Evolutionary conservation across 2,329 filamentous ascomycete genomes (phyloP).

Genomic region (Cladophialophora exuberans): DNA sequence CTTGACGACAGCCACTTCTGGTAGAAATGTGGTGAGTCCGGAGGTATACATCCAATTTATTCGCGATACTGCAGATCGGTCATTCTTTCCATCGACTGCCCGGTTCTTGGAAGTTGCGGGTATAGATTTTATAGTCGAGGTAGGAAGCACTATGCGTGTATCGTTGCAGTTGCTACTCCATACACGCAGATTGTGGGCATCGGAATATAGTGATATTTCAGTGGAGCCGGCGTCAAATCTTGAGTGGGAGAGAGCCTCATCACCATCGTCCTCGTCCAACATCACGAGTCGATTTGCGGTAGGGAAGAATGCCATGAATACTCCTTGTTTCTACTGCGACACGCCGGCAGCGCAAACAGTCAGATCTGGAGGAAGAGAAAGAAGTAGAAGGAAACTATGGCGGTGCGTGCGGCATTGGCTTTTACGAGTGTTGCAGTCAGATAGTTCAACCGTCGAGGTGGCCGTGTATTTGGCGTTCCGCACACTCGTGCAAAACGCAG

Average conservation of each 20-base stretch:
- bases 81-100: conserved; percentile 1
- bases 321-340: background rate
- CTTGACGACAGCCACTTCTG: background rate
- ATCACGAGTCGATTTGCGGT: background rate
- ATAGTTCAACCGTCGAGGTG: too few species aligned
- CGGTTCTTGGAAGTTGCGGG: background rate
- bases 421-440: background rate
- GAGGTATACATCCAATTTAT: background rate
- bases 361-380: background rate
- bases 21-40: background rate
- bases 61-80: background rate
- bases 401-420: background rate
- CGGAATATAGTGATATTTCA: conserved; percentile 1
- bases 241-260: background rate
- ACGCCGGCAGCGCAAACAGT: background rate
- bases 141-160: background rate
- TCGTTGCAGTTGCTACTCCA: conserved; percentile 1
- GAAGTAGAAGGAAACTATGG: background rate
- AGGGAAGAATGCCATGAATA: background rate
- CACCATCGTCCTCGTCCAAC: conserved; percentile 1
- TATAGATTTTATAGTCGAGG: background rate
- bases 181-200: conserved; percentile 5
- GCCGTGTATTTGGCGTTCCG: background rate
- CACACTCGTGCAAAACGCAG: background rate
- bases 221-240: background rate